These are phyloP conservation scores for Penicillium sp. DNA, from an alignment of 2,329 filamentous ascomycete genomes.

Conservation along the genomic window DNA sequence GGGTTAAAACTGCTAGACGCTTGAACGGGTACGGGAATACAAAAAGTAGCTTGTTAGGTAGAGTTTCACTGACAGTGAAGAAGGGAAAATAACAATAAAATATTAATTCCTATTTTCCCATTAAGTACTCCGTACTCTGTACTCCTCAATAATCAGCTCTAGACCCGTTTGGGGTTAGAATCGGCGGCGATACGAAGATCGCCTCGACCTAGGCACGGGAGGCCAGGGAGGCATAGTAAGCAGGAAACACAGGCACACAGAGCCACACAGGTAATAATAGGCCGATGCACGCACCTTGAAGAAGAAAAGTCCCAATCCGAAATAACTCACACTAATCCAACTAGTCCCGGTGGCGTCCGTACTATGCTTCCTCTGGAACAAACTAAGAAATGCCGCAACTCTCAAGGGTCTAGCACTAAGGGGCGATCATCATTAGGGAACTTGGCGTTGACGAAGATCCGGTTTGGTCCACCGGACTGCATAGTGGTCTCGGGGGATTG, in stretches of 20 bases:
- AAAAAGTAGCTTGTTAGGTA: too few species aligned
- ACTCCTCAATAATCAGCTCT: neutral
- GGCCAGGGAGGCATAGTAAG: neutral
- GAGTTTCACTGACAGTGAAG: neutral
- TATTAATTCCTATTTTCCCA: neutral
- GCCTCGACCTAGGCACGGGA: neutral
- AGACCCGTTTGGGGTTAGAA: neutral
- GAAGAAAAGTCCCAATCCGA: neutral
- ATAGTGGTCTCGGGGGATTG: neutral
- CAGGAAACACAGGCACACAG: neutral
- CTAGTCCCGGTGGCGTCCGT: slow-evolving; percentile 10
- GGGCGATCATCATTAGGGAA: slow-evolving; percentile 8
- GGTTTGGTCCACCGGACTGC: slow-evolving; percentile 5
- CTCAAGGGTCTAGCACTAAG: slow-evolving; percentile 9
- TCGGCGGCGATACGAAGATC: neutral
- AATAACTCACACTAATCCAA: neutral
- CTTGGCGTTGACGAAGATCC: slow-evolving; percentile 6
- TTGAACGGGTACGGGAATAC: neutral
- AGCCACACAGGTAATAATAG: neutral
- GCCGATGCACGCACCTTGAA: slow-evolving; percentile 3
- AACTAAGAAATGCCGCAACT: slow-evolving; percentile 14
- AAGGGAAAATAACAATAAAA: too few species aligned
- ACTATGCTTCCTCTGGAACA: neutral
- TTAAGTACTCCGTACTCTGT: neutral
- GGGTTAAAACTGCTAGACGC: neutral